Evolutionary conservation across 352 stramenopile genomes (phyloP).

Genomic region (Globisporangium takayamanum): DNA sequence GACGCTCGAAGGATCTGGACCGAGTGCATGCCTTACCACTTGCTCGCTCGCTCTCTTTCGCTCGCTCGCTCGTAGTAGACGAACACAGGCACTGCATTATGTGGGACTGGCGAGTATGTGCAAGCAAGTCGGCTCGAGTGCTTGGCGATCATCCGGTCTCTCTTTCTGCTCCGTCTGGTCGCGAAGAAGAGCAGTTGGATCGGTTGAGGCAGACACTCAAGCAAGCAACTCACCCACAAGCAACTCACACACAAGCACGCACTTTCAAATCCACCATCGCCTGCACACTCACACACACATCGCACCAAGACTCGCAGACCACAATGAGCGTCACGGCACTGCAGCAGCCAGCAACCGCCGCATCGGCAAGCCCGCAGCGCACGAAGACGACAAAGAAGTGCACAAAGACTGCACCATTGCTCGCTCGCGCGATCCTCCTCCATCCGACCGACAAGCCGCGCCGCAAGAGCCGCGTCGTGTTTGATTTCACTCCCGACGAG

Average conservation of each 20-base stretch:
- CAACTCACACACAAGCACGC: no score
- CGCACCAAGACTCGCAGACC: not conserved
- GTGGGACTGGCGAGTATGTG: not conserved
- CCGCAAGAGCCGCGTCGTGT: conserved; percentile 40
- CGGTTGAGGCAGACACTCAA: no score
- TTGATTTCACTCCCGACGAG: conserved; percentile 31
- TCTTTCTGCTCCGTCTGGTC: not conserved
- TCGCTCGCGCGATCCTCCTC: conserved; percentile 8
- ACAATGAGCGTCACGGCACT: conserved; percentile 1
- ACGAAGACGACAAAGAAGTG: not conserved
- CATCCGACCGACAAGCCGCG: conserved; percentile 11
- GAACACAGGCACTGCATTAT: not conserved
- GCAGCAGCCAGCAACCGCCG: not conserved
- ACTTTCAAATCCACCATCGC: not conserved
- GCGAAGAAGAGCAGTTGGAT: not conserved
- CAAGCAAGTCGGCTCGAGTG: not conserved
- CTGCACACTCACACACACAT: not conserved
- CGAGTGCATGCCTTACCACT: not conserved
- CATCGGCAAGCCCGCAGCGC: conserved; percentile 1
- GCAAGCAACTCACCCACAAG: no score
- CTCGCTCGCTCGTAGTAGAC: not conserved
- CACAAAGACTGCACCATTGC: not conserved
- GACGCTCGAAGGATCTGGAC: not conserved
- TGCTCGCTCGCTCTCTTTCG: not conserved
- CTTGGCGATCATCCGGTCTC: not conserved